A percentile compares a stretch with the other conserved stretches of the same genome.
These are phyloP conservation scores for Kodamaea neixiangensis DNA, from an alignment of 805 yeast genomes.

Conservation along the genomic window DNA sequence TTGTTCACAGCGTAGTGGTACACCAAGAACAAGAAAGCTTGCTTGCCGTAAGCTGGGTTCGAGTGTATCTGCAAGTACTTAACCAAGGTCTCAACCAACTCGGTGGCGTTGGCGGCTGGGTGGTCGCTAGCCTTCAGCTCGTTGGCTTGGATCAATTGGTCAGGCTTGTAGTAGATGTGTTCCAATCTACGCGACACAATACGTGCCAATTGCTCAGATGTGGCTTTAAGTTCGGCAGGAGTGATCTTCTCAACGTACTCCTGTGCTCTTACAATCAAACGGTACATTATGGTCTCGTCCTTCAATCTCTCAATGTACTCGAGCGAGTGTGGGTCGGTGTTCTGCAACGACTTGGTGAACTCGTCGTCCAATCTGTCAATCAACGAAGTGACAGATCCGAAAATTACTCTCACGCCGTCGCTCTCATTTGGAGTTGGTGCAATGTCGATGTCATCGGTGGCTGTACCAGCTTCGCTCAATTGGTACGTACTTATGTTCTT, in stretches of 20 bases:
- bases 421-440: conserved; percentile 57
- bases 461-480: conserved; percentile 72
- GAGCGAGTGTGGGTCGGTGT: conserved; percentile 91
- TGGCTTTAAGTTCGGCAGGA: conserved; percentile 39
- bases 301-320: conserved; percentile 89
- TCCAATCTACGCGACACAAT: conserved; percentile 82
- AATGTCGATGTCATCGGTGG: conserved; percentile 70
- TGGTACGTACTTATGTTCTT: conserved; percentile 54
- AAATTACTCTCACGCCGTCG: conserved; percentile 67
- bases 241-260: conserved; percentile 72
- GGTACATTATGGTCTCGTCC: conserved; percentile 80
- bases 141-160: conserved; percentile 62
- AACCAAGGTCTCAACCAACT: conserved; percentile 65
- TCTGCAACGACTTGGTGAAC: conserved; percentile 81
- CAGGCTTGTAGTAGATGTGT: conserved; percentile 90
- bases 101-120: conserved; percentile 30
- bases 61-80: conserved; percentile 65
- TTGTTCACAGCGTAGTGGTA: conserved; percentile 91
- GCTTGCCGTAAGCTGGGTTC: conserved; percentile 70
- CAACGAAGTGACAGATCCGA: conserved; percentile 83
- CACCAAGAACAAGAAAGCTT: conserved; percentile 81
- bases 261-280: conserved; percentile 80
- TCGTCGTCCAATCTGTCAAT: conserved; percentile 96
- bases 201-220: conserved; percentile 66
- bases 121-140: conserved; percentile 47